Evolutionary conservation across 1,284 basidiomycete genomes (phyloP).

Genomic region (Cryptococcus sp.): DNA sequence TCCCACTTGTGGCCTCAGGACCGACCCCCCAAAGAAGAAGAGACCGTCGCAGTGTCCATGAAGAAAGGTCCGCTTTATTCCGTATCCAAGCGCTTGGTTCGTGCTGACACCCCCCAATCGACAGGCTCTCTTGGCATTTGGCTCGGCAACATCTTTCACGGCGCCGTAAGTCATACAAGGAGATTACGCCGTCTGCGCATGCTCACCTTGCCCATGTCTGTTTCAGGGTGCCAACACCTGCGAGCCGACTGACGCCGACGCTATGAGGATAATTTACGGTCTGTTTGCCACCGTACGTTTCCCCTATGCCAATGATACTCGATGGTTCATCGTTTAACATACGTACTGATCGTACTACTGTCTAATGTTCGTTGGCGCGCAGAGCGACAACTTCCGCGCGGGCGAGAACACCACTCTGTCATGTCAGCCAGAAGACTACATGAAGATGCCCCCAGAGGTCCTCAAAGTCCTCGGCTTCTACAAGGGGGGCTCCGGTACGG

Average conservation of each 20-base stretch:
- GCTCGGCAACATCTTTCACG: constrained; percentile 27
- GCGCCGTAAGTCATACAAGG: constrained; percentile 15
- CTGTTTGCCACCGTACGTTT: constrained; percentile 19
- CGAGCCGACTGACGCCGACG: constrained; percentile 17
- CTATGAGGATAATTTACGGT: constrained; percentile 23
- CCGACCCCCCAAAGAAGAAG: constrained; percentile 21
- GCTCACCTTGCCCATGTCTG: too few species aligned
- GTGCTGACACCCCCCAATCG: not conserved
- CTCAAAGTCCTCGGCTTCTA: constrained; percentile 22
- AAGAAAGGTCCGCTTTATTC: constrained; percentile 18
- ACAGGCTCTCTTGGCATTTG: constrained; percentile 25
- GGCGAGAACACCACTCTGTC: constrained; percentile 23
- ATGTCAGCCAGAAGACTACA: constrained; percentile 23
- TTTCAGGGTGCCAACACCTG: constrained; percentile 19
- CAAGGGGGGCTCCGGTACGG: constrained; percentile 19
- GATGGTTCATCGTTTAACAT: not conserved
- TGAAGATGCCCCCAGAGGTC: constrained; percentile 27
- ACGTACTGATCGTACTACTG: too few species aligned
- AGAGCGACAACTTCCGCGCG: constrained; percentile 25
- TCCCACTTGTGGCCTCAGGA: constrained; percentile 28
- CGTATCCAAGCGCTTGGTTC: not conserved
- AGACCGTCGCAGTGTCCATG: constrained; percentile 23
- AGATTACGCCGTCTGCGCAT: too few species aligned
- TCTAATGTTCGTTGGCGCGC: not conserved
- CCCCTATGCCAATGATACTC: too few species aligned